Base-by-base conservation (phyloP, 441 rosid genomes). In the Croton setiger region DNA sequence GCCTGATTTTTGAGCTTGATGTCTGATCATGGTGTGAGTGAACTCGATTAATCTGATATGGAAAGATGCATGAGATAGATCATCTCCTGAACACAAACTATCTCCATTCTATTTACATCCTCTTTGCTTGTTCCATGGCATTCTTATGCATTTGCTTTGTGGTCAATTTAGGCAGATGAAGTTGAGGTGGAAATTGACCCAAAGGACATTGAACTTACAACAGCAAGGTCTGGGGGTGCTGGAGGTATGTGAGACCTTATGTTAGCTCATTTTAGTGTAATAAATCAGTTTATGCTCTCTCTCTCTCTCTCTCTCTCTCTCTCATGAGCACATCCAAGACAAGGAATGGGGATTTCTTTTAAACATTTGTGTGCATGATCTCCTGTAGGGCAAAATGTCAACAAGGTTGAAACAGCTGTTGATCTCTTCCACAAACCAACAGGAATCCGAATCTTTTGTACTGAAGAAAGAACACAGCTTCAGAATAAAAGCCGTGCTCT, bases 201-300 rank as follows among this genome's bases (percentile, higher is more conserved):
- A 39, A 88, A 90, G 70, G 98, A 94, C 62, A 85, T 88, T 79
- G 97, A 92, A 81, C 94, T 94, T 70, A 86, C 98, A 66, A 85
- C 97, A 48, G 92, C 99, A 59, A 87, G 98, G 82, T 85, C 99
- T 56, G 99, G 99, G 59, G 99, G 99, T 48, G 97, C 98, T 80
- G 99, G 98, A 86, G 97, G 97, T 90, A 88, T 72, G 68, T 54
- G 61, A 44, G 52, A 36, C 9, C 41, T 59, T 64, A 15, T 49
- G n/a, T 59, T 69, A 37, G 41, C 45, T 59, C 9, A 59, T n/a
- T 31, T 61, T 67, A 66, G 11, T 31, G 23, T 63, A 61, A 15
- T 15, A 15, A 55, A 55, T 31, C 20, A 11, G 60, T 18, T 67
- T 56, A 21, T 31, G 62, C 18, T 20, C 4, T 73, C 41, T 31